These are phyloP conservation scores for Hura crepitans DNA, from an alignment of 441 rosid species.

Conservation along the genomic window DNA sequence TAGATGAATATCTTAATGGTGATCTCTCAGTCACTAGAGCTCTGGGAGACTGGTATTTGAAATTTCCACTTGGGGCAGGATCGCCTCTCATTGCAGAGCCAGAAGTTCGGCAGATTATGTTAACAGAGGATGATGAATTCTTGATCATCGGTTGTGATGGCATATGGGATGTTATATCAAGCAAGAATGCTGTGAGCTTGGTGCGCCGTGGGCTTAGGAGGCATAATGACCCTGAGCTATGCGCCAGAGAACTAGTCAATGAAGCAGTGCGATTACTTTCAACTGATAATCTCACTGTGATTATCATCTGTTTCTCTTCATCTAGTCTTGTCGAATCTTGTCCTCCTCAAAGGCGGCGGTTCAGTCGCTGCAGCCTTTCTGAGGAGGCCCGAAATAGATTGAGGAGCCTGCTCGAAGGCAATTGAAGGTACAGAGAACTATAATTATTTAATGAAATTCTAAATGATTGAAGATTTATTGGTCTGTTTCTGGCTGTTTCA, in stretches of 20 bases:
- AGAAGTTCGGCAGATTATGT: conserved; percentile 43
- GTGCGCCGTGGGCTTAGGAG: conserved; percentile 59
- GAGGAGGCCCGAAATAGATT: conserved; percentile 62
- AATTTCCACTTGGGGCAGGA: conserved; percentile 47
- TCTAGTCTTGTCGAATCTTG: conserved; percentile 30
- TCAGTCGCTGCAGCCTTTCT: conserved; percentile 45
- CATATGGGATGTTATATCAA: conserved; percentile 70
- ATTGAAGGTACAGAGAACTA: conserved; percentile 37
- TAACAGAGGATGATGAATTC: conserved; percentile 76
- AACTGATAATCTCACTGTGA: conserved; percentile 58
- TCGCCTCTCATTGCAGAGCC: conserved; percentile 81
- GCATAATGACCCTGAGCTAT: conserved; percentile 58
- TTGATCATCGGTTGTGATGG: conserved; percentile 80
- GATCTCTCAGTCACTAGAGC: conserved; percentile 60
- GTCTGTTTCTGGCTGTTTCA: conserved; percentile 45
- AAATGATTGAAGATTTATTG: background rate
- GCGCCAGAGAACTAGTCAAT: conserved; percentile 63
- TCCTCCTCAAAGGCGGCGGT: conserved; percentile 48
- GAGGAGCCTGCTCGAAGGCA: conserved; percentile 59
- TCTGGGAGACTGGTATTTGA: conserved; percentile 77
- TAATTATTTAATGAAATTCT: conserved; percentile 8
- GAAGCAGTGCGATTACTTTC: conserved; percentile 62
- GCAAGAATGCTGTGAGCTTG: conserved; percentile 64
- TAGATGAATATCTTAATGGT: conserved; percentile 56
- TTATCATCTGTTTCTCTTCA: conserved; percentile 54